Base-by-base conservation (phyloP, 2,329 filamentous ascomycete genomes). In the Penicillium sclerotigenum region DNA sequence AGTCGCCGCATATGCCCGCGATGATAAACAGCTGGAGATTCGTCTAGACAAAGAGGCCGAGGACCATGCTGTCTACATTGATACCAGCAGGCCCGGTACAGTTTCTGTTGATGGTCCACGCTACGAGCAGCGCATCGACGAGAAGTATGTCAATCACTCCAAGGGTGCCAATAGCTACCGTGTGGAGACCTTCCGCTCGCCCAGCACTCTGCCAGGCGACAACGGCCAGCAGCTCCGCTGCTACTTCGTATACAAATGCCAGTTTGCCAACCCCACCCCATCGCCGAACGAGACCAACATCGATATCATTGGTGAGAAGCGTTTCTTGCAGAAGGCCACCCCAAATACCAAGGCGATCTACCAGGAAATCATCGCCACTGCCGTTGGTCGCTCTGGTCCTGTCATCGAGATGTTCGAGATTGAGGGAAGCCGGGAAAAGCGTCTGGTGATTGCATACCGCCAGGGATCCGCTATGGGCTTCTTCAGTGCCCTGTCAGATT, bases 371-470 rank as follows among this genome's bases (percentile, higher is more conserved):
- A 92, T 99, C 70, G 86, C 89, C 70, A 84, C 90, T 53, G 91
- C 91, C 5, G 90, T 97, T 53, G 81, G 81, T 68, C 83, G 94
- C 59, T 93, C 90, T 33, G 94, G 94, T 6, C 94, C 94, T 3
- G 94, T 99, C 66, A 97, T 99, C 65, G 93, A 99, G 77, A 90
- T 96, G 74, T 99, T 96, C 68, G 93, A 99, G 72, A 92, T 99
- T 54, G 91, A 96, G 71, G 90, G 85, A 64, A 89, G 88, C 18
- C 85, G 88, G 31, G 94, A 99, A 80, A 97, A 97, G 83, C 86
- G 94, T 67, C 80, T 99, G 58, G 91, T 99, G 54, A 84, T 99
- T 67, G 94, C 92, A 43, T 97, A 97, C 82, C 91, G 93, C 66
- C 90, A 93, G 65, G 88, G 92, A 61, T 96, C 93, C 18, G 94